Base-by-base conservation (phyloP, 495 filamentous ascomycete genomes). In the Aspergillus panamensis region DNA sequence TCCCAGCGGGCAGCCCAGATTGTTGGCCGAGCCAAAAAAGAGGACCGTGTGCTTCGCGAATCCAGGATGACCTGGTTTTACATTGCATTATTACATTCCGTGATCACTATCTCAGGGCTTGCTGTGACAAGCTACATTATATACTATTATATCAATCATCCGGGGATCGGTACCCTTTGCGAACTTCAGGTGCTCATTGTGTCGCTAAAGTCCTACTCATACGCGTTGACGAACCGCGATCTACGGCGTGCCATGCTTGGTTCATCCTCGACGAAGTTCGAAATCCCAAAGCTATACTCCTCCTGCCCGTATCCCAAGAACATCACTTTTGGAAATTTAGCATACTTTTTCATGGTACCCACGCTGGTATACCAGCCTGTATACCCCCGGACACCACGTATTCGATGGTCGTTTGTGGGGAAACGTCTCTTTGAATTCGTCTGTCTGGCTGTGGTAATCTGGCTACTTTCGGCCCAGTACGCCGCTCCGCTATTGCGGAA, bases 281-380 rank as follows among this genome's bases (percentile, higher is more conserved):
- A 83, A 8, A 69, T 96, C 1, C 94, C 94, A 0, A 83, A 87
- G 9, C 75, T 97, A 44, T 98, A 98, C 72, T 70, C 76, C 2
- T 66, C 81, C n/a, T 94, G 90, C 62, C 89, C 92, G 0, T 98
- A 97, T 64, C 94, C 94, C 0, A 69, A 79, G 37, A 98, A 97
- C 72, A 87, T 97, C 69, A 96, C 90, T 6, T 77, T 95, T 56
- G 66, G 78, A 6, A 98, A 98, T 68, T 75, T 98, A 6, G 79
- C 76, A 40, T 98, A 97, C 74, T 98, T 97, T 64, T 97, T 94
- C 91, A 91, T 92, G 82, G 94, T 94, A 0, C 94, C 94, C 1
- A 98, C 94, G 0, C 79, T 98, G 19, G 88, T 97, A 51, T 98
- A 98, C 72, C 94, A 98, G 72, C 93, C 94, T 1, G 90, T 95